Evolutionary conservation across 345 rosid genomes (phyloP), one percentile per base, ranked within the genome.

Genomic region (Raphanus raphanistrum): DNA sequence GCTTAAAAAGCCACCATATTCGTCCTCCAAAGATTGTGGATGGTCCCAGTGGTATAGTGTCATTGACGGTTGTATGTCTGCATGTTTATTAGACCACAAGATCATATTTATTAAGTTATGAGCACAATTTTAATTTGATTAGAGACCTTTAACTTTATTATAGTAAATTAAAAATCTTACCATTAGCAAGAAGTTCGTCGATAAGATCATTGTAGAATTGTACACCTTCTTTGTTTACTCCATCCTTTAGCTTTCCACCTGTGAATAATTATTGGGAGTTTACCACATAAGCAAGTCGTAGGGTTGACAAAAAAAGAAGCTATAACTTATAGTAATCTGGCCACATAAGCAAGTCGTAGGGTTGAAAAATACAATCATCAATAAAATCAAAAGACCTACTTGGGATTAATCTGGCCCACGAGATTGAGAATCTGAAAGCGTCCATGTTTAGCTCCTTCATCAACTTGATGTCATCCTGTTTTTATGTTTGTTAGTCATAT

Each of bases 1-100:
- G 48, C 84, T 86, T 61, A 84, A 70, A 55, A 86, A 84, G 32
- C 91, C 91, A 29, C 80, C 84, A 61, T 83, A 84, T 4, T 86
- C 86, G 2, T 88, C 88, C 70, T 84, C 87, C 68, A 88, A 48
- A 57, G 83, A 55, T 59, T 79, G 88, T 63, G 88, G 91, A 32
- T 82, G 84, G 60, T 88, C 89, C 88, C 87, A 86, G 2, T 88
- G 91, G 28, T 83, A 88, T 11, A 86, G 73, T 1, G 90, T 86
- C 59, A 83, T 72, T 27, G 85, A 82, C 54, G 87, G 88, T 45
- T 86, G 79, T 33, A 86, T 79, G 17, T 68, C 88, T 86, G 78
- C 59, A 75, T 26, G 13, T 12, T 41, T 13, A 16, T 38, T 4
- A 26, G 5, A 54, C 64, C 4, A 66, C 38, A 66, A 1, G 21